Base-by-base conservation (phyloP, 176 grass and related monocot genomes). In the Oryza glumipatula region DNA sequence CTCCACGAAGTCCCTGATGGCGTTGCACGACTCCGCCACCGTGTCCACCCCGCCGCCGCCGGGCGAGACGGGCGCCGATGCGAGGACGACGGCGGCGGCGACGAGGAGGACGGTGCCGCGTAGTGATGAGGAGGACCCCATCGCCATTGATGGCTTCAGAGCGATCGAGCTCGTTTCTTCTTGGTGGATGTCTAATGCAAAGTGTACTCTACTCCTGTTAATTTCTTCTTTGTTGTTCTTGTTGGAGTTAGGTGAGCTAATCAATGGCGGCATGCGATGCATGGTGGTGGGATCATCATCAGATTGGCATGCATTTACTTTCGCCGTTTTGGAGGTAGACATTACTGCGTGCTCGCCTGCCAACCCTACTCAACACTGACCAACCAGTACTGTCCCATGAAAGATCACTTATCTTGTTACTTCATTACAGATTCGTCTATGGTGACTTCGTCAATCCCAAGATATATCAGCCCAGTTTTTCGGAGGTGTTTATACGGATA, bases 1-100 rank as follows among this genome's bases (percentile, higher is more conserved):
- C 67, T 86, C 77, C n/a, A 84, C 85, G 81, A 93, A 89, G 66
- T 89, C 76, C 17, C 84, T 76, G 80, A 92, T 88, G 32, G 82
- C 92, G 23, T 46, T 1, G 82, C 82, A 88, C 13, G 85, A 82
- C 65, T 43, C 60, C 2, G 39, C 28, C 17, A 87, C 76, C 10
- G 78, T 46, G 77, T 90, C 81, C 36, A 8, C 21, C 14, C 2
- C n/a, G 3, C 14, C 65, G 69, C 51, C 76, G 51, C 51, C 76
- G 65, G 33, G 33, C 33, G 33, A 35, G 33, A 2, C 28, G 28
- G 33, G 4, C 33, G 52, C 78, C 16, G 60, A 36, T 0, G 47
- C 10, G 66, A 13, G 7, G 5, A 68, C 5, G 73, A 76, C 8
- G 23, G 48, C 30, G 17, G 10, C 47, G 22, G 5, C 45, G 4